These are phyloP conservation scores for Barnettozyma botsteinii DNA, from an alignment of 805 yeast genomes.

Conservation along the genomic window DNA sequence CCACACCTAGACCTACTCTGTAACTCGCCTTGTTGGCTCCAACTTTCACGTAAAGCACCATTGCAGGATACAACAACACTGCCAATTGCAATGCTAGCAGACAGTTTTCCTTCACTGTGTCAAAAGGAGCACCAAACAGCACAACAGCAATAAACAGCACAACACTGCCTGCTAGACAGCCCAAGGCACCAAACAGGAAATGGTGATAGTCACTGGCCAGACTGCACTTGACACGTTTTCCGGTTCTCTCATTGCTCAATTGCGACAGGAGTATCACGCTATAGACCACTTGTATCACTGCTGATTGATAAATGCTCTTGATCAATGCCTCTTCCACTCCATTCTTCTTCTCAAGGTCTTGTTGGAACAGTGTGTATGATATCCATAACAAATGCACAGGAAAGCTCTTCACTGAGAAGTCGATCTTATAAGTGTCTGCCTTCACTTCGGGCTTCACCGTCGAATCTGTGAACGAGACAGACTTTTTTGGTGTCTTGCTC, in stretches of 20 bases:
- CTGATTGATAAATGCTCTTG: not conserved
- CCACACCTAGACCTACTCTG: slow-evolving; percentile 29
- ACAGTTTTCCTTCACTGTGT: slow-evolving; percentile 51
- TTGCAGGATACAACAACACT: slow-evolving; percentile 53
- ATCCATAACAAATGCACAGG: slow-evolving; percentile 2
- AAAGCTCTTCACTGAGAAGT: not conserved
- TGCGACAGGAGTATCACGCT: not conserved
- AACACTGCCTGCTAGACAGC: not conserved
- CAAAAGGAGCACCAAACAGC: slow-evolving; percentile 78
- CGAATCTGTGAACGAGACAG: slow-evolving; percentile 4
- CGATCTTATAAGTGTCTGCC: not conserved
- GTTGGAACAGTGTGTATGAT: slow-evolving; percentile 1
- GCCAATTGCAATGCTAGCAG: slow-evolving; percentile 59
- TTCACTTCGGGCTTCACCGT: not conserved
- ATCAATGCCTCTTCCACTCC: not conserved
- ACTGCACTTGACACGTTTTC: slow-evolving; percentile 1
- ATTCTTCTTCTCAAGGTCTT: not conserved
- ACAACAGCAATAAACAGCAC: slow-evolving; percentile 34
- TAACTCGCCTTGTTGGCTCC: slow-evolving; percentile 31
- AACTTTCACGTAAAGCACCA: slow-evolving; percentile 49
- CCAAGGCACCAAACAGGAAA: slow-evolving; percentile 3
- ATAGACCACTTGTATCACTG: slow-evolving; percentile 1
- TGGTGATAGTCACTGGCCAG: slow-evolving; percentile 1
- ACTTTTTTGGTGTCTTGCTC: not conserved
- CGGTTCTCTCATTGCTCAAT: not conserved